Evolutionary conservation across 192 early-diverging fungal species (phyloP).

Genomic region (Backusella tarrabulga): DNA sequence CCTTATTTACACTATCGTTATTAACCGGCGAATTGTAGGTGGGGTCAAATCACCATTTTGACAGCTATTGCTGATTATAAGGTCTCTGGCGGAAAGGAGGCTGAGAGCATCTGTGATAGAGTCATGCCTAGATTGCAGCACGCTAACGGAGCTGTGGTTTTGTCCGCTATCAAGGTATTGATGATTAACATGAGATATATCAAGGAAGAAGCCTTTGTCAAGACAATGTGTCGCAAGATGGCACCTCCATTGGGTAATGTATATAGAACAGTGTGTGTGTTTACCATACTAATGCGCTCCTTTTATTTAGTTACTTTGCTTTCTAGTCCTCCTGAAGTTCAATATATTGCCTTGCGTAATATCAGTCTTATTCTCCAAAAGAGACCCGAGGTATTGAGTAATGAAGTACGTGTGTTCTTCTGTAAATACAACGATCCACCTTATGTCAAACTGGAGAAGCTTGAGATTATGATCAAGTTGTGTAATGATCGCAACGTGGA

Average conservation of each 20-base stretch:
- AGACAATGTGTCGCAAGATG: conserved; percentile 83
- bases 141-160: conserved; percentile 93
- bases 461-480: conserved; percentile 91
- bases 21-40: conserved; percentile 41
- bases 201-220: conserved; percentile 66
- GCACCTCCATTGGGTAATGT: conserved; percentile 85
- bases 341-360: conserved; percentile 96
- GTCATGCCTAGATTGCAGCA: conserved; percentile 93
- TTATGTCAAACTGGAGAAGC: conserved; percentile 95
- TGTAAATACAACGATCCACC: conserved; percentile 98
- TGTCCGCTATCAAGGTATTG: conserved; percentile 83
- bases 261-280: neutral
- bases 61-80: conserved; percentile 78
- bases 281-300: neutral
- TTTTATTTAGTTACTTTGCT: conserved; percentile 73
- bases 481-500: conserved; percentile 86
- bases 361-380: conserved; percentile 95
- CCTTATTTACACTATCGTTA: neutral
- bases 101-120: conserved; percentile 85
- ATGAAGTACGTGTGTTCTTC: conserved; percentile 97
- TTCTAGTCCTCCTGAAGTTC: conserved; percentile 87
- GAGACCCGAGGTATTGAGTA: conserved; percentile 79
- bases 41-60: conserved; percentile 97
- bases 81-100: conserved; percentile 77
- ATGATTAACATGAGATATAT: conserved; percentile 75